These are phyloP conservation scores for Fusarium sp. DNA, from an alignment of 2,329 filamentous ascomycete genomes.

Conservation along the genomic window DNA sequence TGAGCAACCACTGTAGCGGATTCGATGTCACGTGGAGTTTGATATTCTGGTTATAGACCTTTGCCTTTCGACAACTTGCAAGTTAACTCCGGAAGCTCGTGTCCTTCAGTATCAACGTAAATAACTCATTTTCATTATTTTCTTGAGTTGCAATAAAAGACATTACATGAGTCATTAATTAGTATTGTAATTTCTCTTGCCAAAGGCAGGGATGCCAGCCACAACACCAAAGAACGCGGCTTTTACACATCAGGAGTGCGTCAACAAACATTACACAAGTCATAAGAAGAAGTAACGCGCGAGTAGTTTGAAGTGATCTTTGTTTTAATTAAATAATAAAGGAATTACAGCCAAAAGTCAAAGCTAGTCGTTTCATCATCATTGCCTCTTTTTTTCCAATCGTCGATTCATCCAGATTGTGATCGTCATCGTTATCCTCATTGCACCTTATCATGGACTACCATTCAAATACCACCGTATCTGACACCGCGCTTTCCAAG, in stretches of 20 bases:
- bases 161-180: not conserved
- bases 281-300: not conserved
- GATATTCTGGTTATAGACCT: no score
- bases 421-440: conserved; percentile 26
- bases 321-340: conserved; percentile 35
- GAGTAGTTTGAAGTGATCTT: conserved; percentile 10
- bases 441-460: conserved; percentile 17
- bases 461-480: conserved; percentile 60
- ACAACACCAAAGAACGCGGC: no score
- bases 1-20: no score
- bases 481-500: conserved; percentile 76
- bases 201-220: no score
- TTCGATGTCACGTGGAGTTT: no score
- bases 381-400: conserved; percentile 32
- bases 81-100: not conserved
- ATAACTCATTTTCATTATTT: not conserved
- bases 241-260: no score
- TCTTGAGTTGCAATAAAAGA: not conserved
- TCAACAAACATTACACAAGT: not conserved
- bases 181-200: not conserved
- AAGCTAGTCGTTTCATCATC: conserved; percentile 31
- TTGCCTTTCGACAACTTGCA: no score
- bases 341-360: conserved; percentile 22
- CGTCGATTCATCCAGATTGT: conserved; percentile 29
- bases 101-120: not conserved